phyloP scores from a whole-genome alignment of 2,329 filamentous ascomycete species.

The Xylariaceae sp. region DNA sequence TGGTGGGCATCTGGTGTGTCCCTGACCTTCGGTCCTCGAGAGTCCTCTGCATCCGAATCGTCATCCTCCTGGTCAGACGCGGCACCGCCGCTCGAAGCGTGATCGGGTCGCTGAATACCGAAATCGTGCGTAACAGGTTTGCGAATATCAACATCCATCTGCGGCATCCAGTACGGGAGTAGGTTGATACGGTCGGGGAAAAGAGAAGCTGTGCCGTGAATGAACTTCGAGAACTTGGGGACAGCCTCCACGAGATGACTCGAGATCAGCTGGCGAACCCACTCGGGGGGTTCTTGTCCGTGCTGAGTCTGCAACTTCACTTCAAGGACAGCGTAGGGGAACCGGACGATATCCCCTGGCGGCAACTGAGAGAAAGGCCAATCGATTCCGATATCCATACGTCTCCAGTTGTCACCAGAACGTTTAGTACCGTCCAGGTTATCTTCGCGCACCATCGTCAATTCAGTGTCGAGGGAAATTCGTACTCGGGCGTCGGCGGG shows the following conservation, averaged over 20 bases:
- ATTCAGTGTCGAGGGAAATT: conserved; percentile 92
- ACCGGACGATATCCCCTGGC: conserved; percentile 76
- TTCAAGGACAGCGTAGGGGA: conserved; percentile 93
- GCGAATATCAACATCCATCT: conserved; percentile 96
- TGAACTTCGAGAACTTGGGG: conserved; percentile 98
- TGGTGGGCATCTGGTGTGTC: conserved; percentile 16
- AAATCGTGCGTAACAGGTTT: conserved; percentile 87
- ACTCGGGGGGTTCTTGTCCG: conserved; percentile 90
- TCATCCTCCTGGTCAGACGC: conserved; percentile 73
- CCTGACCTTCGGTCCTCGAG: conserved; percentile 21
- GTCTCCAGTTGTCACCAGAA: conserved; percentile 84
- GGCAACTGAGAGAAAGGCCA: conserved; percentile 89
- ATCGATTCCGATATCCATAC: conserved; percentile 96
- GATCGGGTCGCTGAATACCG: conserved; percentile 75
- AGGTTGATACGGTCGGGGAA: conserved; percentile 85
- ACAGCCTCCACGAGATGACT: conserved; percentile 98
- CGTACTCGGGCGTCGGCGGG: conserved; percentile 93
- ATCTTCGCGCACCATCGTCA: conserved; percentile 92
- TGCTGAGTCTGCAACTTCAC: conserved; percentile 96
- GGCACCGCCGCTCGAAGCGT: conserved; percentile 65
- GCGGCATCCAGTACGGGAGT: conserved; percentile 94
- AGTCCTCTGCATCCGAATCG: conserved; percentile 61
- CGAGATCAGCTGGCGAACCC: conserved; percentile 88
- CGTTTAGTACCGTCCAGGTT: conserved; percentile 77
- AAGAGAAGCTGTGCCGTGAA: conserved; percentile 84